A percentile compares a stretch with the other conserved stretches of the same genome.
phyloP scores from a whole-genome alignment of 768 basidiomycete species.

The Mycena maculata region DNA sequence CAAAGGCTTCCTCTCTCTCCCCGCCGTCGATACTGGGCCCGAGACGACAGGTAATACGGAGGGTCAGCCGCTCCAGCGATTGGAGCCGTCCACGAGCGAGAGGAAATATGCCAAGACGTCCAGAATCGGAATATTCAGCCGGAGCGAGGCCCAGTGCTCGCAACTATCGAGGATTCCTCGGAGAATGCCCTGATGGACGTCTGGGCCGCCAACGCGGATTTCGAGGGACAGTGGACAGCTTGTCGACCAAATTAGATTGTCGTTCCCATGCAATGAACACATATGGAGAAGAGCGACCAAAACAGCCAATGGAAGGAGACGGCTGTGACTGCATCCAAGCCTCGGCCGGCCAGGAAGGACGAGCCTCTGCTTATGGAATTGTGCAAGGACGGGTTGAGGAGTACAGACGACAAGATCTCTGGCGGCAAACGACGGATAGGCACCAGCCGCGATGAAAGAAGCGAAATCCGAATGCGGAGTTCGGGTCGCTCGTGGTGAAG shows the following conservation, averaged over 20 bases:
- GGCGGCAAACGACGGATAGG: slow-evolving; percentile 11
- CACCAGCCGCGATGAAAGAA: slow-evolving; percentile 12
- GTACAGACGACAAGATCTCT: not conserved
- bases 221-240: not conserved
- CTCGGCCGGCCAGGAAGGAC: not conserved
- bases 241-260: slow-evolving; percentile 7
- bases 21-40: not conserved
- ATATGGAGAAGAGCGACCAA: slow-evolving; percentile 4
- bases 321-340: not conserved
- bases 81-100: not conserved
- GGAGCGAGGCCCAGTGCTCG: slow-evolving; percentile 3
- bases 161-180: not conserved
- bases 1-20: not conserved
- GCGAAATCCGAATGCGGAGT: slow-evolving; percentile 3
- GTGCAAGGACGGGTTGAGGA: slow-evolving; percentile 5
- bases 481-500: not conserved
- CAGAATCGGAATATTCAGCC: not conserved
- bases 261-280: slow-evolving; percentile 6
- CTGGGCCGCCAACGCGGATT: not conserved
- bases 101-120: not conserved
- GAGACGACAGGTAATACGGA: not conserved
- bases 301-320: slow-evolving; percentile 16
- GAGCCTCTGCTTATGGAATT: not conserved
- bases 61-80: not conserved
- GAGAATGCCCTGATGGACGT: not conserved